Evolutionary conservation across 2,329 filamentous ascomycete genomes (phyloP).

Genomic region (Gyromitra esculenta): DNA sequence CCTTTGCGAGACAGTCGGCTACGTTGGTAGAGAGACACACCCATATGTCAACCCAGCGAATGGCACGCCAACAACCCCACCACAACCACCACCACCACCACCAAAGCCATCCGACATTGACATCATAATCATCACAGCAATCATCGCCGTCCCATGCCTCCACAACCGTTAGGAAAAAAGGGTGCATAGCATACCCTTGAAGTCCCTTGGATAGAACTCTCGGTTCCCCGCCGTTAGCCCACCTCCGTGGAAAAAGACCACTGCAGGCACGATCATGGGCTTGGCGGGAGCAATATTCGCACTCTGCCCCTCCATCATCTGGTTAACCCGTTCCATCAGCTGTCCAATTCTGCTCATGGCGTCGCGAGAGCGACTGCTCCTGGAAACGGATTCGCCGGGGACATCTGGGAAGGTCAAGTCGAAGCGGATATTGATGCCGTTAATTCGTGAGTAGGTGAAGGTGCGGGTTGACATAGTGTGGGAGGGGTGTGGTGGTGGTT

Average conservation of each 20-base stretch:
- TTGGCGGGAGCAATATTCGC: conserved; percentile 24
- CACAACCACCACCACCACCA: neutral
- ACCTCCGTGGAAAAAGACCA: conserved; percentile 50
- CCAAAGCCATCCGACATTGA: neutral
- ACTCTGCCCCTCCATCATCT: conserved; percentile 46
- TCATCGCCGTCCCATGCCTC: neutral
- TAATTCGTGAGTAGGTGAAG: conserved; percentile 47
- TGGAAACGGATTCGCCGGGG: conserved; percentile 30
- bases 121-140: too few species aligned
- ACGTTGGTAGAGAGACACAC: conserved; percentile 17
- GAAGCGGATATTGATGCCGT: conserved; percentile 50
- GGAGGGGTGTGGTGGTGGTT: neutral
- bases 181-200: conserved; percentile 42
- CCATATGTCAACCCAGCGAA: conserved; percentile 36
- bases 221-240: conserved; percentile 47
- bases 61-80: neutral
- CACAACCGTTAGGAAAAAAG: conserved; percentile 6
- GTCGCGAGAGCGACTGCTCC: conserved; percentile 30
- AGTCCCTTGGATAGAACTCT: conserved; percentile 44
- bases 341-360: conserved; percentile 43
- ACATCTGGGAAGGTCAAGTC: conserved; percentile 48
- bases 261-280: conserved; percentile 35
- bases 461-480: conserved; percentile 41
- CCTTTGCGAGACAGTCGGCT: conserved; percentile 48
- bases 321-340: conserved; percentile 43